These are phyloP conservation scores for Pseudomassariella vexata DNA, from an alignment of 2,329 filamentous ascomycete species.

Conservation along the genomic window DNA sequence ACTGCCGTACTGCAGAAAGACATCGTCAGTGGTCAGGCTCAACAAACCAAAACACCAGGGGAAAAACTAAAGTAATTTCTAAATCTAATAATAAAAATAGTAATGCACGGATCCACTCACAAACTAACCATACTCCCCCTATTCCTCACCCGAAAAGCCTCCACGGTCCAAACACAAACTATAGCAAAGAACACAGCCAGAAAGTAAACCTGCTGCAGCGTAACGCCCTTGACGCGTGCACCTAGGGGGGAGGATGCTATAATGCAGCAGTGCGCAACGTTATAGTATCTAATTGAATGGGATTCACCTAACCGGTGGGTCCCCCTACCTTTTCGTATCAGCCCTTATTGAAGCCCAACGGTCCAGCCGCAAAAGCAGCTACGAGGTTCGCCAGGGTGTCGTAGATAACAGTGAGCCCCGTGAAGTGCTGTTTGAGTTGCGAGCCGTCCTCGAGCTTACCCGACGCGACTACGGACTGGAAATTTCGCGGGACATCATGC, in stretches of 20 bases:
- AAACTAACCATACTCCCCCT: conserved; percentile 16
- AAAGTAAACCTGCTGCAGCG: conserved; percentile 21
- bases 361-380: conserved; percentile 17
- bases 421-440: conserved; percentile 16
- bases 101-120: conserved; percentile 12
- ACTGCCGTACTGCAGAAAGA: conserved; percentile 12
- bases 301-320: no score
- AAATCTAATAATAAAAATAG: not conserved
- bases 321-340: no score
- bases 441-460: no score
- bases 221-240: conserved; percentile 17
- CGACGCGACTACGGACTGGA: no score
- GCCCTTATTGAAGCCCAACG: no score
- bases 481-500: no score
- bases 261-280: no score
- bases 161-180: conserved; percentile 18
- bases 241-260: no score
- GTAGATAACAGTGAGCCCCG: conserved; percentile 16
- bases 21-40: no score
- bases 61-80: no score
- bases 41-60: no score
- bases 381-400: conserved; percentile 14
- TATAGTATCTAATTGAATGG: no score
- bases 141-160: conserved; percentile 17
- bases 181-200: conserved; percentile 19